Conservation (phyloP, 2,329 filamentous ascomycete genomes). For the Calonectria pseudoturangicola region DNA sequence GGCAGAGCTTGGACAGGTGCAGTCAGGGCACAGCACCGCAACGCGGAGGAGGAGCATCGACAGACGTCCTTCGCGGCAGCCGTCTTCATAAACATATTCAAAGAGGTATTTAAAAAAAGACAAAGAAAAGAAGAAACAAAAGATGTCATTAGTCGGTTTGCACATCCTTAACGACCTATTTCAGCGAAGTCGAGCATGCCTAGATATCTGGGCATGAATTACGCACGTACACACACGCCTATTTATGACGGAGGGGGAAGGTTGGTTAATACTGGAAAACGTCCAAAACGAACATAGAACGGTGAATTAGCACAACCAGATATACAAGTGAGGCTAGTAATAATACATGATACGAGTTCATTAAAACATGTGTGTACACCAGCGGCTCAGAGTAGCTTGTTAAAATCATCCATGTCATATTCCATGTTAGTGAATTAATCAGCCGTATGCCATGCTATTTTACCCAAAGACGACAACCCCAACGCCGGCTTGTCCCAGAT, state of each 20-base stretch:
- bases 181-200: slow-evolving; percentile 19
- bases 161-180: background rate
- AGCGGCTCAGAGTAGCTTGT: background rate
- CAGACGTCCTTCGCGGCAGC: slow-evolving; percentile 42
- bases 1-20: slow-evolving; percentile 58
- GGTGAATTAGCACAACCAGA: background rate
- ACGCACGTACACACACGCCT: background rate
- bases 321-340: background rate
- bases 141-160: background rate
- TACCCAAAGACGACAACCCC: slow-evolving; percentile 31
- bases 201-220: background rate
- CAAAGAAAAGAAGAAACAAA: background rate
- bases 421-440: slow-evolving; percentile 10
- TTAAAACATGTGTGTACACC: background rate
- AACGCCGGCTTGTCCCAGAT: slow-evolving; percentile 42
- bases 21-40: slow-evolving; percentile 55
- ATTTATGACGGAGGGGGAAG: background rate
- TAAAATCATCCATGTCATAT: too few species aligned
- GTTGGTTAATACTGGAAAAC: background rate
- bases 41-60: slow-evolving; percentile 56
- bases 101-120: background rate
- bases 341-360: background rate
- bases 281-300: background rate
- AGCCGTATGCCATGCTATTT: slow-evolving; percentile 21
- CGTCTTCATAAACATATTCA: slow-evolving; percentile 29